These are phyloP conservation scores for Gelatoporia subvermispora DNA, from an alignment of 768 basidiomycete genomes.

Conservation along the genomic window DNA sequence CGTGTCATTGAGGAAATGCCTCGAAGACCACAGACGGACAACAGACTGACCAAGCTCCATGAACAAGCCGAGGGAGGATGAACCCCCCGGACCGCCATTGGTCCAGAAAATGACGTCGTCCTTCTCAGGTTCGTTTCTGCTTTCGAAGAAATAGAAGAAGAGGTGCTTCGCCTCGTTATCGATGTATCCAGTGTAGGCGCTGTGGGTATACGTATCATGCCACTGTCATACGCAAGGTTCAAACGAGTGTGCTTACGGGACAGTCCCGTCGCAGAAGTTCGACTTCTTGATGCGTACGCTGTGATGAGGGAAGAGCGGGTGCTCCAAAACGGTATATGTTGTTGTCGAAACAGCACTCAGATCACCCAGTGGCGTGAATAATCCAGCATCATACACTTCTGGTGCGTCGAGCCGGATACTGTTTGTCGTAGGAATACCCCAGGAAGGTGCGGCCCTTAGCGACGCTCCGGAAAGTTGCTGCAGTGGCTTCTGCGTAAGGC, in stretches of 20 bases:
- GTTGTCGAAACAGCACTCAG: slow-evolving; percentile 20
- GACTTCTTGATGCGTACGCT: slow-evolving; percentile 37
- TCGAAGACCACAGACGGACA: not conserved
- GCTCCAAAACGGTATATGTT: slow-evolving; percentile 34
- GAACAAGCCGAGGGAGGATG: slow-evolving; percentile 29
- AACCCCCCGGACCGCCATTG: slow-evolving; percentile 28
- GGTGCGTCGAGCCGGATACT: too few species aligned
- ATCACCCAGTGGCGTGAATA: slow-evolving; percentile 31
- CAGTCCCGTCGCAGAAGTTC: slow-evolving; percentile 39
- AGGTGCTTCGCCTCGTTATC: slow-evolving; percentile 53
- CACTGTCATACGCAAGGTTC: not conserved
- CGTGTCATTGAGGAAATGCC: too few species aligned
- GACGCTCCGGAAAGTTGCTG: too few species aligned
- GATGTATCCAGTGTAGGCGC: slow-evolving; percentile 68
- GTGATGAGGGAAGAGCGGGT: slow-evolving; percentile 41
- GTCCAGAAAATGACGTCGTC: slow-evolving; percentile 29
- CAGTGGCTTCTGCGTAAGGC: too few species aligned
- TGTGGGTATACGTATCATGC: slow-evolving; percentile 21
- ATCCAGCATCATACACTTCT: slow-evolving; percentile 19
- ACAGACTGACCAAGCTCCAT: slow-evolving; percentile 39
- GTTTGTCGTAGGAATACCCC: too few species aligned
- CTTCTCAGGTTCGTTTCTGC: slow-evolving; percentile 28
- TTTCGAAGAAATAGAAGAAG: slow-evolving; percentile 45
- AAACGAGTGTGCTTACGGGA: slow-evolving; percentile 14
- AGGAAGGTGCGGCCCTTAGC: too few species aligned